Evolutionary conservation across 2,329 filamentous ascomycete species (phyloP).

Genomic region (Pseudomassariella vexata): DNA sequence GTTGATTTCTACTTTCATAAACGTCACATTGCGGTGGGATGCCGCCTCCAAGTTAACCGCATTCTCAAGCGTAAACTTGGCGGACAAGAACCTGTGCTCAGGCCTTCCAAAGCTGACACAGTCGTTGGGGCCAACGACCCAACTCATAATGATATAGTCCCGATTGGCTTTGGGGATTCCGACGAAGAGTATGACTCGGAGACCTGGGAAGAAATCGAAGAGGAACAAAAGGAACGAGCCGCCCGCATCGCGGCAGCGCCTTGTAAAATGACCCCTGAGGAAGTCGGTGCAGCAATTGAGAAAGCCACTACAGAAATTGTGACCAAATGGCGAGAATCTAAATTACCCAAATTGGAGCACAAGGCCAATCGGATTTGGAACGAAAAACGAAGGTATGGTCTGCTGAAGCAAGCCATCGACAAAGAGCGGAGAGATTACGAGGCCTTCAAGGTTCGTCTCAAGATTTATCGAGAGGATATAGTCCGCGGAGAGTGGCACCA

Average conservation of each 20-base stretch:
- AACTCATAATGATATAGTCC: constrained; percentile 35
- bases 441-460: constrained; percentile 44
- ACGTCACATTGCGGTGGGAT: constrained; percentile 14
- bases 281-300: constrained; percentile 48
- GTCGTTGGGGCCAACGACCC: constrained; percentile 19
- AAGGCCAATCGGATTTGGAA: constrained; percentile 60
- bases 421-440: constrained; percentile 35
- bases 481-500: constrained; percentile 45
- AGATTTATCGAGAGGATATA: constrained; percentile 50
- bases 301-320: constrained; percentile 45
- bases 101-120: constrained; percentile 16
- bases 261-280: constrained; percentile 32
- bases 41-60: constrained; percentile 17
- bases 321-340: constrained; percentile 51
- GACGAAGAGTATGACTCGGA: constrained; percentile 49
- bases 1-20: constrained; percentile 6
- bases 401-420: constrained; percentile 34
- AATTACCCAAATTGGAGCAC: constrained; percentile 46
- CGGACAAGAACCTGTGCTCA: constrained; percentile 1
- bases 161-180: constrained; percentile 52
- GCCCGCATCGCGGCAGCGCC: constrained; percentile 14
- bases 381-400: constrained; percentile 38
- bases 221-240: constrained; percentile 38
- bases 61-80: constrained; percentile 15
- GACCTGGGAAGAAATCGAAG: constrained; percentile 56